Evolutionary conservation across 495 filamentous ascomycete species (phyloP).

Genomic region (Antarctomyces pellizariae): DNA sequence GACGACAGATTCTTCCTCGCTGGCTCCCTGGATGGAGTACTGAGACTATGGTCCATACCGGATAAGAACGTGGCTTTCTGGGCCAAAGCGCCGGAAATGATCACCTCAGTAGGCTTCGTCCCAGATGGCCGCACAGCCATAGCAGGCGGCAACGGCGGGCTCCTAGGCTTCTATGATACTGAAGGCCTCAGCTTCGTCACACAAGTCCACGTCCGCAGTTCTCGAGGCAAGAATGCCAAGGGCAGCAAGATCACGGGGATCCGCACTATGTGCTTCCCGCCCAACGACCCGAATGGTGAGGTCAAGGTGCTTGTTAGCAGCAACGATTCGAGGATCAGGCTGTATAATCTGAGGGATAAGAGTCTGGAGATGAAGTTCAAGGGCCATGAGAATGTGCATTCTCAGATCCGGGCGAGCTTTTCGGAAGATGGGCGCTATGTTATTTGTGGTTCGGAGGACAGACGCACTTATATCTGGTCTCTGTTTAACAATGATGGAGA

Average conservation of each 20-base stretch:
- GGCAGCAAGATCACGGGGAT: slow-evolving; percentile 96
- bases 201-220: slow-evolving; percentile 75
- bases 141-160: slow-evolving; percentile 64
- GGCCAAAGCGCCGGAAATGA: slow-evolving; percentile 60
- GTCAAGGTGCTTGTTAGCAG: slow-evolving; percentile 78
- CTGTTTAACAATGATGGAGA: slow-evolving; percentile 29
- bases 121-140: slow-evolving; percentile 82
- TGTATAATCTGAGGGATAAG: slow-evolving; percentile 74
- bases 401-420: slow-evolving; percentile 76
- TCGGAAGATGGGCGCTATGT: slow-evolving; percentile 74
- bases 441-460: slow-evolving; percentile 85
- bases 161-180: slow-evolving; percentile 86
- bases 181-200: slow-evolving; percentile 67
- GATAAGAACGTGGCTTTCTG: slow-evolving; percentile 87
- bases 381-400: slow-evolving; percentile 78
- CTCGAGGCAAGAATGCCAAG: slow-evolving; percentile 78
- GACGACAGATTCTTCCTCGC: slow-evolving; percentile 96
- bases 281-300: slow-evolving; percentile 38
- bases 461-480: slow-evolving; percentile 75
- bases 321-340: slow-evolving; percentile 82
- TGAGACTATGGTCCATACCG: slow-evolving; percentile 91
- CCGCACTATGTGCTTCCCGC: slow-evolving; percentile 43
- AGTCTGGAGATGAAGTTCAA: slow-evolving; percentile 72
- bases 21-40: slow-evolving; percentile 75
- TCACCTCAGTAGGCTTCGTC: slow-evolving; percentile 83